A percentile compares a stretch with the other conserved stretches of the same genome.
Evolutionary conservation across 2,329 filamentous ascomycete genomes (phyloP).

Genomic region (Cordyceps javanica): DNA sequence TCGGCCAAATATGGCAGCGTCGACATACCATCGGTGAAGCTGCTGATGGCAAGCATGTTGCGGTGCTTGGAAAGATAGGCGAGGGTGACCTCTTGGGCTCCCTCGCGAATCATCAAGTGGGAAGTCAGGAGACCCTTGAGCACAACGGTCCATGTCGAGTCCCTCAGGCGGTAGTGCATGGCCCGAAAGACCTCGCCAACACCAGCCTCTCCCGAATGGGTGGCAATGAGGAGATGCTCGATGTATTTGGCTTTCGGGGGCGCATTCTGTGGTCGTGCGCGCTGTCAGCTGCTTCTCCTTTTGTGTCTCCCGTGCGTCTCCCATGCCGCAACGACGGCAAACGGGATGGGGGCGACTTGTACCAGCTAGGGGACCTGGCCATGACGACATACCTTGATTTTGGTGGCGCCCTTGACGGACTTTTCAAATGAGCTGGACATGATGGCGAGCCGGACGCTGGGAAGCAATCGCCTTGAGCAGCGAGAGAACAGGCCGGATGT

Average conservation of each 20-base stretch:
- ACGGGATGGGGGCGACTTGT: neutral
- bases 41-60: slow-evolving; percentile 78
- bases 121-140: slow-evolving; percentile 96
- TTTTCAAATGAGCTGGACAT: slow-evolving; percentile 96
- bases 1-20: neutral
- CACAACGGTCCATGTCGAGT: slow-evolving; percentile 99
- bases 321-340: neutral
- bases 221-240: slow-evolving; percentile 93
- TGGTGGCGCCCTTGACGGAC: slow-evolving; percentile 97
- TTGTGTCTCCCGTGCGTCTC: neutral
- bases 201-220: slow-evolving; percentile 87
- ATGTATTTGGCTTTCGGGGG: slow-evolving; percentile 99
- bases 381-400: slow-evolving; percentile 68
- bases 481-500: neutral
- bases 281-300: neutral
- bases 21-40: slow-evolving; percentile 80
- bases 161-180: slow-evolving; percentile 78
- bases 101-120: slow-evolving; percentile 96
- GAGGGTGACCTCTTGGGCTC: slow-evolving; percentile 81
- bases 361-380: neutral
- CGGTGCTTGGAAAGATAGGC: slow-evolving; percentile 77
- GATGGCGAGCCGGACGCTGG: slow-evolving; percentile 18
- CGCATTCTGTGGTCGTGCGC: slow-evolving; percentile 59
- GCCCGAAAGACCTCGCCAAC: slow-evolving; percentile 94
- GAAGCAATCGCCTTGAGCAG: slow-evolving; percentile 13